Conservation (phyloP, 2,329 filamentous ascomycete genomes). For the Atkinsonella texensis region DNA sequence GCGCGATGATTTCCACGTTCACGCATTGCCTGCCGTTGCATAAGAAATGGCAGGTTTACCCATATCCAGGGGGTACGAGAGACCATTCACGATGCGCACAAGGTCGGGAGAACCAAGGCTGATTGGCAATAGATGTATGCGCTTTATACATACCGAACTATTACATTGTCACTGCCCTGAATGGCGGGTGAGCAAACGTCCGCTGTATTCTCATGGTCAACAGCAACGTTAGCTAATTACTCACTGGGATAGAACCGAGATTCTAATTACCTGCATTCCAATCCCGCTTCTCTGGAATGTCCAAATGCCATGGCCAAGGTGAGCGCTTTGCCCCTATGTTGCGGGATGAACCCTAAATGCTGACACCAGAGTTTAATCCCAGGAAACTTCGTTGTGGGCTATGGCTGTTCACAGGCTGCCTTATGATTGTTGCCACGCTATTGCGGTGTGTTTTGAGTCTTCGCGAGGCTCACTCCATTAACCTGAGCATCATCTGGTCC, state of each 20-base stretch:
- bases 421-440: constrained; percentile 27
- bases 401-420: constrained; percentile 28
- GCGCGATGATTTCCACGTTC: constrained; percentile 20
- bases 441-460: constrained; percentile 29
- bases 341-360: too few species aligned
- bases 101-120: background rate
- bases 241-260: constrained; percentile 22
- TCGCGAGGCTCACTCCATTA: constrained; percentile 22
- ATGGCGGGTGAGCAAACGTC: background rate
- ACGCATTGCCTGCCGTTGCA: constrained; percentile 24
- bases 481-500: constrained; percentile 17
- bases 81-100: background rate
- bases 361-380: background rate
- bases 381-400: constrained; percentile 25
- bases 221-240: background rate
- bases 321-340: background rate
- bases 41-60: constrained; percentile 28
- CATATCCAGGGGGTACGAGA: constrained; percentile 26
- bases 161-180: background rate
- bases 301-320: constrained; percentile 17
- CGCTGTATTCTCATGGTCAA: background rate
- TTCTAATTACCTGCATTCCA: constrained; percentile 26
- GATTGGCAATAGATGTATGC: background rate
- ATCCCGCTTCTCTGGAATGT: constrained; percentile 28
- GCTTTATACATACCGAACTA: background rate